Base-by-base conservation (phyloP, 495 filamentous ascomycete genomes). In the Penicillium steckii region DNA sequence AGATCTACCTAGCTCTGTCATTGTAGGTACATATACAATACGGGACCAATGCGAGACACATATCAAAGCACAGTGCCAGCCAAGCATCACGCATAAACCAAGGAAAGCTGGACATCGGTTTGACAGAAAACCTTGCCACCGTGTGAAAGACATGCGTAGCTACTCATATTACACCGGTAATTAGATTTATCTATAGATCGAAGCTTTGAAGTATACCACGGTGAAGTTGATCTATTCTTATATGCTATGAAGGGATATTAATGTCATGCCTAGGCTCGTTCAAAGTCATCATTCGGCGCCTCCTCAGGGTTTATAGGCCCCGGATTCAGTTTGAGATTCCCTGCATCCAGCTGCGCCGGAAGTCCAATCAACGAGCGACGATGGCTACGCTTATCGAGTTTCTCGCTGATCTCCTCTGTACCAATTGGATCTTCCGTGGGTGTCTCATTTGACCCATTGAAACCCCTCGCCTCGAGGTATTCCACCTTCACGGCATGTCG, bases 381-480 rank as follows among this genome's bases (percentile, higher is more conserved):
- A 51, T 77, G 66, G 43, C 59, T 69, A 32, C 70, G 72, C 48
- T 69, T 67, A 50, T 74, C 72, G 9, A 73, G 60, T 46, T 69
- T 71, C 40, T 89, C 84, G 53, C 80, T 86, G 41, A 81, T 85
- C 49, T 87, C 85, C 44, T 85, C 85, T 1, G 84, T 75, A 61
- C 50, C 67, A 21, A 58, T 9, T 1, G 55, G 25, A 50, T 74
- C 57, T 43, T 63, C 59, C 22, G 59, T 57, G 18, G 45, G 59
- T n/a, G 62, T 48, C 12, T 70, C 69, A 26, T 78, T 70, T 7
- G 38, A 57, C 53, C 51, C 67, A 56, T 56, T 60, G 54, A 66
- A 56, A 13, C 63, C 73, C 69, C 55, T 71, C 29, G 61, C 66
- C 57, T 57, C 73, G 48, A 67, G 66, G 62, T 64, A 73, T 46